Evolutionary conservation across 129 eudicot genomes (phyloP), one percentile per base, ranked within the genome.

Genomic region (Helianthus annuus): DNA sequence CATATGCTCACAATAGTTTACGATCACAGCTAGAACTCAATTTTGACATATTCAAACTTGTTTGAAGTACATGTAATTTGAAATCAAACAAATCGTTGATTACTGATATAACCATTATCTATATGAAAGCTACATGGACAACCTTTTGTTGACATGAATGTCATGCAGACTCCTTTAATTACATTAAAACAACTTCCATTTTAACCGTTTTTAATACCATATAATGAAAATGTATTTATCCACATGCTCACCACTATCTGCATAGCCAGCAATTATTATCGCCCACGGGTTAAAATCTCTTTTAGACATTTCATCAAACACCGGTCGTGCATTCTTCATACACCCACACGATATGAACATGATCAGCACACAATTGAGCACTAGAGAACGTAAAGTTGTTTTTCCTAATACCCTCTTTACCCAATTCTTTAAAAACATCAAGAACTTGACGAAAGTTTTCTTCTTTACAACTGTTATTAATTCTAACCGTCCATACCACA

Each of bases 291-390:
- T 76, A 42, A 69, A 76, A 77, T 85, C 86, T 65, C 83, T 76
- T 3, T 67, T 76, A 15, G 78, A 11, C 95, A 89, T 93, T 78
- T 85, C 66, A 74, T 89, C 96, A 29, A 93, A 89, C 96, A 93
- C 46, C 17, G 80, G 79, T 65, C 77, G 90, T 15, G 96, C 95
- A 75, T 61, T 62, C n/a, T 44, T 81, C 22, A 83, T 12, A 48
- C 81, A 78, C 59, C 91, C 87, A 24, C 95, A 85, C 1, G 76
- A 61, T 0, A 79, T 72, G 4, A 49, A 66, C 96, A 89, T 83
- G 1, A 87, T 49, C 83, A 89, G 57, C 34, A 87, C 10, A 6
- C 84, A 78, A 61, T 93, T 32, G 90, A 80, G 89, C 95, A 78
- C 83, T 73, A 17, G 96, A 85, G 34, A 87, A 77, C 6, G 96